Base-by-base conservation (phyloP, 2,329 filamentous ascomycete genomes). In the Capronia americana region DNA sequence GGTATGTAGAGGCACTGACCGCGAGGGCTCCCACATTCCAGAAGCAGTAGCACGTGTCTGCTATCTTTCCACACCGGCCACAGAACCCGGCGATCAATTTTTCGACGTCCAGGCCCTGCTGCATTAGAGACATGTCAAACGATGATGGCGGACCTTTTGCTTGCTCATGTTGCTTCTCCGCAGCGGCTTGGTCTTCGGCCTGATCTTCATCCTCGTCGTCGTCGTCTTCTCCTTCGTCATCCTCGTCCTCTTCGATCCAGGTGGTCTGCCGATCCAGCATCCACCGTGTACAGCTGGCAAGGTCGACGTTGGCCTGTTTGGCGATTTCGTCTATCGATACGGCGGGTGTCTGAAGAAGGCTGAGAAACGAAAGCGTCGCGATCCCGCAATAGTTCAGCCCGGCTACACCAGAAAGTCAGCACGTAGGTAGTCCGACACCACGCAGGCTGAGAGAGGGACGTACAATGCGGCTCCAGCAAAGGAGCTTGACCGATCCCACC, bases 1-100 rank as follows among this genome's bases (percentile, higher is more conserved):
- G 38, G 8, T 8, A n/a, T 8, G 5, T 44, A 20, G 50, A n/a
- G 5, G 38, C 14, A 57, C 76, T 73, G 77, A 84, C 82, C 65
- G 77, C 76, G 58, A 86, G 76, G 58, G 92, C 87, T 1, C 87
- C 92, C 3, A 85, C 85, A 0, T 92, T 92, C 95, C 95, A 99
- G 83, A 94, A 99, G 24, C 88, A 90, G 78, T 99, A 99, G 79
- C 95, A 99, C 0, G 95, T 98, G 79, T 99, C 95, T 10, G 92
- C 91, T 56, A 89, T 85, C 78, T 99, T 99, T 81, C 97, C 97
- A 76, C 87, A 88, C 57, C 95, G 88, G 28, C 95, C 95, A 74
- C 96, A 97, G 79, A 96, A 93, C 10, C 93, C 95, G 1, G 92
- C 85, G 24, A 69, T 65, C 6, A 28, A 6, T 11, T 51, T 46